A percentile compares a stretch with the other conserved stretches of the same genome.
These are phyloP conservation scores for Cercophora scortea DNA, from an alignment of 495 filamentous ascomycete genomes.

Conservation along the genomic window DNA sequence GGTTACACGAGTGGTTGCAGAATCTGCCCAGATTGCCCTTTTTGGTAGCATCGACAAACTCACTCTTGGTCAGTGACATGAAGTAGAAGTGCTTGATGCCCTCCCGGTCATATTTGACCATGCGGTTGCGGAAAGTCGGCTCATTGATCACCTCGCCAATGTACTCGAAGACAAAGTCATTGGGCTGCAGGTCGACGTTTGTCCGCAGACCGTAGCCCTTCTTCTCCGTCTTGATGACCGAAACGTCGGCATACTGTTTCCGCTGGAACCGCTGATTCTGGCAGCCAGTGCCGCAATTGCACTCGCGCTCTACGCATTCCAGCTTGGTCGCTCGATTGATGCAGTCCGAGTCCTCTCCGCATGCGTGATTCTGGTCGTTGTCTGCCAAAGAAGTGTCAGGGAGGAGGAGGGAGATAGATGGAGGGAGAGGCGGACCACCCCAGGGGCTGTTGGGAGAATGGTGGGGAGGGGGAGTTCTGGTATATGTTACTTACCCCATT, in stretches of 20 bases:
- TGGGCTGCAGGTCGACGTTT: constrained; percentile 61
- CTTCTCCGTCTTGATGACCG: constrained; percentile 94
- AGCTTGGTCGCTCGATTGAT: constrained; percentile 98
- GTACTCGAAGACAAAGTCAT: constrained; percentile 97
- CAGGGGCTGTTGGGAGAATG: constrained; percentile 3
- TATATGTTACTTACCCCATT: constrained; percentile 72
- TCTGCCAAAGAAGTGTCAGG: constrained; percentile 43
- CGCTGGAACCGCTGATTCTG: constrained; percentile 94
- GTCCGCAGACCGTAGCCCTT: constrained; percentile 91
- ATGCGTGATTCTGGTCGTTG: constrained; percentile 68
- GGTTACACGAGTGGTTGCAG: constrained; percentile 98
- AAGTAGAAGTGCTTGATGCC: constrained; percentile 99
- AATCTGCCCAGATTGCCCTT: constrained; percentile 94
- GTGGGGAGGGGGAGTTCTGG: too few species aligned
- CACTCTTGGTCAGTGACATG: constrained; percentile 94
- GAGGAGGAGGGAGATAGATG: neutral
- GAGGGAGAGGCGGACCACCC: constrained; percentile 1
- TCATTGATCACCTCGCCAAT: constrained; percentile 98
- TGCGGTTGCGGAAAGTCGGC: constrained; percentile 73
- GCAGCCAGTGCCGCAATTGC: constrained; percentile 79
- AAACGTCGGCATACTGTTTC: constrained; percentile 80
- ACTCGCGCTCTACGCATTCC: constrained; percentile 78
- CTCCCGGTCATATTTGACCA: constrained; percentile 85
- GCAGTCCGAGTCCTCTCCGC: constrained; percentile 94
- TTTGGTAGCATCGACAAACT: constrained; percentile 97